Conservation (phyloP, 148 eudicot species). For the Agrostemma githago region DNA sequence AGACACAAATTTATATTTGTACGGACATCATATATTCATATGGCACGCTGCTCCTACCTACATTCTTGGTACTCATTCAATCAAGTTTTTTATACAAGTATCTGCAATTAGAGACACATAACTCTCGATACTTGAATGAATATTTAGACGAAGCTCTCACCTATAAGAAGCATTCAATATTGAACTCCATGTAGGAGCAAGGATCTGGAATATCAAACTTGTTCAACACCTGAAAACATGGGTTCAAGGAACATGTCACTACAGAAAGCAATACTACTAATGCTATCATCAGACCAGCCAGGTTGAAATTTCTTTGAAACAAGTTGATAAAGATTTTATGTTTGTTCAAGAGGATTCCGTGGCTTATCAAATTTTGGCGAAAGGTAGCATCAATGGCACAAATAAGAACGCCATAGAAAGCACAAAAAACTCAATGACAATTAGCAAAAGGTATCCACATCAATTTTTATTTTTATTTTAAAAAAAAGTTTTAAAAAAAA, state of each 20-base stretch:
- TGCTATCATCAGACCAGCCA: not conserved
- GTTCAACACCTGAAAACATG: slow-evolving; percentile 50
- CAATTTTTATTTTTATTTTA: too few species aligned
- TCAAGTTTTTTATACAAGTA: not conserved
- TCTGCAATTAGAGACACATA: not conserved
- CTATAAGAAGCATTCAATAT: slow-evolving; percentile 63
- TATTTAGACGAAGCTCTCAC: not conserved
- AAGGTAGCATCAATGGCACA: not conserved
- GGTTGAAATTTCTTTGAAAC: not conserved
- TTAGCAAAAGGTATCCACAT: not conserved
- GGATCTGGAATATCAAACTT: slow-evolving; percentile 86
- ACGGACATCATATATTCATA: too few species aligned
- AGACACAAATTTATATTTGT: too few species aligned
- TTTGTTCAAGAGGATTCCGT: not conserved
- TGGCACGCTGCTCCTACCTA: not conserved
- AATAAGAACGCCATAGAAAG: not conserved
- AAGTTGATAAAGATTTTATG: not conserved
- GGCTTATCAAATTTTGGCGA: not conserved
- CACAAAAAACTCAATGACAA: not conserved
- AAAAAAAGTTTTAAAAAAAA: too few species aligned
- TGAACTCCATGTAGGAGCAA: slow-evolving; percentile 77
- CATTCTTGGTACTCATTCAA: not conserved
- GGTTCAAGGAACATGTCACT: not conserved
- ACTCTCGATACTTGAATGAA: not conserved
- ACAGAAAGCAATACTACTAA: not conserved